These are phyloP conservation scores for Collybia nuda DNA, from an alignment of 768 basidiomycete genomes.

Conservation along the genomic window DNA sequence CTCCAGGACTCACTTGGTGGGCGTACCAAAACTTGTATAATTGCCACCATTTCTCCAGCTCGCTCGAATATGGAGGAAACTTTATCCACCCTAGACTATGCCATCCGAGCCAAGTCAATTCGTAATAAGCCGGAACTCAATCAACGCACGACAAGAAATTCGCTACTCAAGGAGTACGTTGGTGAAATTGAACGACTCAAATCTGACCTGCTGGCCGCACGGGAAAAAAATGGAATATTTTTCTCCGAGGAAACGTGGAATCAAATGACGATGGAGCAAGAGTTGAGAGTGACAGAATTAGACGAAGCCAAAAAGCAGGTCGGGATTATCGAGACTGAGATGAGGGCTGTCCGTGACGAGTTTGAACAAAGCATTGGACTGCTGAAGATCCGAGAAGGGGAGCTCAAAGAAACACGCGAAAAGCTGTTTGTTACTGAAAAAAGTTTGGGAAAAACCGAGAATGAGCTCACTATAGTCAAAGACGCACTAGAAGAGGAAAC, in stretches of 20 bases:
- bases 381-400: slow-evolving; percentile 72
- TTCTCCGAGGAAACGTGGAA: slow-evolving; percentile 91
- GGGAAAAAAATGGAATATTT: slow-evolving; percentile 96
- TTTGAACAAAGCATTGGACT: slow-evolving; percentile 87
- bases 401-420: slow-evolving; percentile 63
- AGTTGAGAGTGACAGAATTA: slow-evolving; percentile 72
- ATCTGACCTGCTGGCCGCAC: slow-evolving; percentile 83
- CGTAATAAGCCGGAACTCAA: slow-evolving; percentile 95
- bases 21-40: slow-evolving; percentile 94
- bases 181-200: slow-evolving; percentile 93
- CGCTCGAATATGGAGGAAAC: slow-evolving; percentile 96
- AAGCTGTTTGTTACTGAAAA: slow-evolving; percentile 52
- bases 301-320: slow-evolving; percentile 83
- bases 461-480: slow-evolving; percentile 58
- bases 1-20: slow-evolving; percentile 99
- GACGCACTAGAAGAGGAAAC: slow-evolving; percentile 75
- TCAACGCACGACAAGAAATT: slow-evolving; percentile 89
- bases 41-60: slow-evolving; percentile 94
- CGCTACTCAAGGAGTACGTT: slow-evolving; percentile 91
- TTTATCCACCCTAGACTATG: slow-evolving; percentile 95
- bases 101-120: slow-evolving; percentile 92
- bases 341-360: slow-evolving; percentile 80
- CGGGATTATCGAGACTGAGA: slow-evolving; percentile 79
- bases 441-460: slow-evolving; percentile 51
- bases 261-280: slow-evolving; percentile 76